These are phyloP conservation scores for Lophiostoma macrostomum DNA, from an alignment of 495 filamentous ascomycete species.

Conservation along the genomic window DNA sequence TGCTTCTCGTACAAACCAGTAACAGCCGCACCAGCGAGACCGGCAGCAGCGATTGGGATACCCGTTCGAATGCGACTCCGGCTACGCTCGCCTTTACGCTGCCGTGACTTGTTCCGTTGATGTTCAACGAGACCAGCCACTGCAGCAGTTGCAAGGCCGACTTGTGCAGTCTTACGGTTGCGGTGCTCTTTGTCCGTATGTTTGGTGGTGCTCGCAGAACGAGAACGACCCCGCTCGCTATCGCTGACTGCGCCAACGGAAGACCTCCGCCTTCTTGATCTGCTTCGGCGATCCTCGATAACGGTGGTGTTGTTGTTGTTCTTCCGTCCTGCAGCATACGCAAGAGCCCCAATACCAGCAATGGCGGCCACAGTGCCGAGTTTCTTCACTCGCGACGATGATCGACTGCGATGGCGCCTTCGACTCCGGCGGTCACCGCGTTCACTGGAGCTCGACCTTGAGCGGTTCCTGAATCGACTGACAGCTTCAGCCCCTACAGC, in stretches of 20 bases:
- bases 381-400: slow-evolving; percentile 53
- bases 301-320: slow-evolving; percentile 58
- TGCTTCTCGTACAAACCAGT: slow-evolving; percentile 78
- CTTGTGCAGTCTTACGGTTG: slow-evolving; percentile 69
- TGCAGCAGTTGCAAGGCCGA: slow-evolving; percentile 73
- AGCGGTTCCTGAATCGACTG: slow-evolving; percentile 52
- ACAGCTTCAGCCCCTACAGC: slow-evolving; percentile 77
- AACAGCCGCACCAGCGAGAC: slow-evolving; percentile 72
- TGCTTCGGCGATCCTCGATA: slow-evolving; percentile 61
- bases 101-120: slow-evolving; percentile 67
- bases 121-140: slow-evolving; percentile 73
- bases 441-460: slow-evolving; percentile 38
- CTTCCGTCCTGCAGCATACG: slow-evolving; percentile 62
- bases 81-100: slow-evolving; percentile 52
- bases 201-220: too few relatives aligned
- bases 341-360: slow-evolving; percentile 51
- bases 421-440: slow-evolving; percentile 18
- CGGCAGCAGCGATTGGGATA: slow-evolving; percentile 69
- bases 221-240: slow-evolving; percentile 25
- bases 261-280: slow-evolving; percentile 61
- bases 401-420: slow-evolving; percentile 43
- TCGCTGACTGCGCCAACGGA: slow-evolving; percentile 43
- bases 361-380: slow-evolving; percentile 77
- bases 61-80: slow-evolving; percentile 60
- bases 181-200: slow-evolving; percentile 57